Evolutionary conservation across 257 asterid species (phyloP), one percentile per base, ranked within the genome.

Genomic region (Linderniella brevidens): DNA sequence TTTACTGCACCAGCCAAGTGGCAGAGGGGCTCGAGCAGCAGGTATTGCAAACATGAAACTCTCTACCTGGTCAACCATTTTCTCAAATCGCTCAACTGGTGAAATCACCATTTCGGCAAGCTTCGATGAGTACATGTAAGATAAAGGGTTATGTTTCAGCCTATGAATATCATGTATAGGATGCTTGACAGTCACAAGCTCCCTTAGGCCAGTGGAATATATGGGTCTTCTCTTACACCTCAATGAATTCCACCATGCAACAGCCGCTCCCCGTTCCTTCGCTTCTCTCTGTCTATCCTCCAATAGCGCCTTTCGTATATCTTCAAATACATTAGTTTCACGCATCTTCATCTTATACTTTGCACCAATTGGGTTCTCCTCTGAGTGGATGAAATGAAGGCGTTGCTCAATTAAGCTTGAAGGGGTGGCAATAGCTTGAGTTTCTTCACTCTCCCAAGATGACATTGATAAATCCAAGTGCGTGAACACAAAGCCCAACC

Each of bases 21-120:
- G 95, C 47, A 92, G 56, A 38, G 94, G 88, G 35, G 93, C 92
- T 50, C 99, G 99, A 37, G 96, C 96, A 8, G 96, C 94, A 53
- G 99, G 99, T 62, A 85, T 90, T 59, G 94, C 94, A 65, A 90
- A 90, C 99, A 90, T 72, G 76, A 81, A 90, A 68, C 92, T 77
- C 62, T 79, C 99, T 35, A 90, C 87, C 74, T 65, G 81, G 73
- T 68, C 75, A 17, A 65, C 75, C 73, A 77, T 77, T 72, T 68
- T 73, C 36, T 55, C 60, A 58, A 90, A 78, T 65, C 99, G 74
- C 63, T 79, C 93, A 69, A 75, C 81, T 3, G 99, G 96, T 12
- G 96, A 77, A 42, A 77, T 72, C 46, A 90, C 75, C 52, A 79
- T 57, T 17, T 77, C 83, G 35, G 93, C 80, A 56, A 81, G 83